Evolutionary conservation across 2,329 filamentous ascomycete genomes (phyloP), one percentile per base, ranked within the genome.

Genomic region (Colletotrichum higginsianum): DNA sequence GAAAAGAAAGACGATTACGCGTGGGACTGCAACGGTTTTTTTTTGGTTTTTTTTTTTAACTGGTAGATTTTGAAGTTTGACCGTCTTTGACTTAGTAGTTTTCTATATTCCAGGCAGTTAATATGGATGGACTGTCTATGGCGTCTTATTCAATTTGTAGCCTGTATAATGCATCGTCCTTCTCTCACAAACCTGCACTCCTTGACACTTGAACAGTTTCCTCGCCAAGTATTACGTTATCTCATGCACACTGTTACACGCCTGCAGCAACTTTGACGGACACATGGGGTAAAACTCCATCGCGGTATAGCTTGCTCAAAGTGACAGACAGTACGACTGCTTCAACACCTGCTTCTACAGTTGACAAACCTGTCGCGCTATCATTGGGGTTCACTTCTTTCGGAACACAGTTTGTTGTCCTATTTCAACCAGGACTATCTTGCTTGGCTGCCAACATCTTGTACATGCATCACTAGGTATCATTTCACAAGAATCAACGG

Each of bases 381-480:
- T 9, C 30, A 9, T 8, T 35, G 7, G 8, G 16, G 0, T 3
- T 46, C 44, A n/a, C 44, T 46, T 8, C 16, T 46, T 18, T 1
- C 16, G 4, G 15, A 13, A 30, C 7, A 21, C n/a, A 3, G 3
- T 6, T 2, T 35, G 3, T 5, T 16, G 11, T 2, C 2, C 30
- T 12, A 8, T n/a, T 2, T 9, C 9, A 5, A 53, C 4, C 18
- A 30, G 8, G 2, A 2, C 8, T 0, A 16, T n/a, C 1, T 1
- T 53, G 26, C 7, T 7, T 1, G 18, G 15, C 3, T 23, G 9
- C 15, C 8, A 16, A 13, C n/a, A 18, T 15, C 15, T 26, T 30
- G 15, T 52, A 15, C 9, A 56, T 4, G 12, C n/a, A n/a, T 8
- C 11, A 3, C 2, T 12, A 6, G 12, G 21, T 23, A 2, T 21